phyloP scores from a whole-genome alignment of 2,329 filamentous ascomycete genomes.

The Neofusicoccum umdonicola region DNA sequence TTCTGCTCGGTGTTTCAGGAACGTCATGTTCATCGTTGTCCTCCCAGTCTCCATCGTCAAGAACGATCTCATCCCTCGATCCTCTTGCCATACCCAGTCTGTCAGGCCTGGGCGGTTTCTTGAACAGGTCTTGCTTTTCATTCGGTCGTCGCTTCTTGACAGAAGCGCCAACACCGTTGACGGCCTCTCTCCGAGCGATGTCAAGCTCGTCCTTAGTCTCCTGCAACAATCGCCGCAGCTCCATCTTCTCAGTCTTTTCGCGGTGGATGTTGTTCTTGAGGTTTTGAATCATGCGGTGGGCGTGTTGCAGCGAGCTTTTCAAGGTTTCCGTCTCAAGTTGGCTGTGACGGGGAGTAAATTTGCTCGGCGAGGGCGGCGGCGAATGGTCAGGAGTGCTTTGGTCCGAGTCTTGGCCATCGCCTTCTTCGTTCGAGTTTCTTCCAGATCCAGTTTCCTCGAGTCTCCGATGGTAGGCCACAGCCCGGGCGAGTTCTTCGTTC shows the following conservation, averaged over 20 bases:
- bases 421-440: slow-evolving; percentile 51
- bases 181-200: slow-evolving; percentile 57
- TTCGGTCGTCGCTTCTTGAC: slow-evolving; percentile 59
- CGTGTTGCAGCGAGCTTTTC: slow-evolving; percentile 89
- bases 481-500: slow-evolving; percentile 86
- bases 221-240: slow-evolving; percentile 91
- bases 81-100: slow-evolving; percentile 60
- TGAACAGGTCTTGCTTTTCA: slow-evolving; percentile 58
- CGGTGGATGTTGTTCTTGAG: slow-evolving; percentile 92
- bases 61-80: slow-evolving; percentile 69
- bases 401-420: slow-evolving; percentile 55
- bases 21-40: slow-evolving; percentile 66
- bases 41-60: slow-evolving; percentile 87
- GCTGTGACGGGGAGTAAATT: slow-evolving; percentile 85
- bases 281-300: slow-evolving; percentile 94
- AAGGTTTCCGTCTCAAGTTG: slow-evolving; percentile 94
- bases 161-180: slow-evolving; percentile 42
- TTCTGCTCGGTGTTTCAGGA: slow-evolving; percentile 46
- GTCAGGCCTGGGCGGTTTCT: slow-evolving; percentile 72
- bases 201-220: slow-evolving; percentile 92
- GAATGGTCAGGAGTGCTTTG: slow-evolving; percentile 78
- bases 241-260: slow-evolving; percentile 97
- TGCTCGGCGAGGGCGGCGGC: slow-evolving; percentile 84
- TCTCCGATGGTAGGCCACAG: slow-evolving; percentile 72
- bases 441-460: slow-evolving; percentile 59